These are phyloP conservation scores for Pythium brachiatum DNA, from an alignment of 352 stramenopile genomes.

Conservation along the genomic window DNA sequence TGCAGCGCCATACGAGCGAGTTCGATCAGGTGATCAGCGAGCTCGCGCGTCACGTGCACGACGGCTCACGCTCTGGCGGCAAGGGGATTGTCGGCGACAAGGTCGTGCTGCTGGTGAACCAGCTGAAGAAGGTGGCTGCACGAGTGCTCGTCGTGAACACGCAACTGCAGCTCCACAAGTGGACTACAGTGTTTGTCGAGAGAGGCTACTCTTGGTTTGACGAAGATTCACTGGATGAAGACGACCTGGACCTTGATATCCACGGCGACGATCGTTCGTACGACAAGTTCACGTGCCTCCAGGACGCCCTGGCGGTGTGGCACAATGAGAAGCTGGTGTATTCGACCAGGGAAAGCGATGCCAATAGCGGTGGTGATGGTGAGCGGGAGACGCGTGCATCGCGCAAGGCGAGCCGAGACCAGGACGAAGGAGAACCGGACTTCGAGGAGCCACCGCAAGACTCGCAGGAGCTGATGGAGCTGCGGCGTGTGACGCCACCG, in stretches of 20 bases:
- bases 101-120: slow-evolving; percentile 43
- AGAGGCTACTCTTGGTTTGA: slow-evolving; percentile 70
- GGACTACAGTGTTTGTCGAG: slow-evolving; percentile 61
- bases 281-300: slow-evolving; percentile 81
- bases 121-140: slow-evolving; percentile 49
- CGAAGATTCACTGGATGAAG: slow-evolving; percentile 31
- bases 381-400: not conserved
- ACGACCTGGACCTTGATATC: slow-evolving; percentile 17
- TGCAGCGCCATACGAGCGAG: slow-evolving; percentile 10
- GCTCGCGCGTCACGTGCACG: slow-evolving; percentile 18
- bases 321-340: slow-evolving; percentile 61
- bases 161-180: slow-evolving; percentile 76
- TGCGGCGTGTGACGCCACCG: slow-evolving; percentile 43
- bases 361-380: not conserved
- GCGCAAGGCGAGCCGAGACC: not conserved
- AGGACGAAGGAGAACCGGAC: slow-evolving; percentile 6
- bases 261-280: slow-evolving; percentile 50
- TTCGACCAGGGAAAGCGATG: slow-evolving; percentile 41
- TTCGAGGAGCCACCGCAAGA: not conserved
- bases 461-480: slow-evolving; percentile 22
- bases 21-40: slow-evolving; percentile 20
- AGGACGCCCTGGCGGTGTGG: slow-evolving; percentile 74
- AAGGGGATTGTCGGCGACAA: slow-evolving; percentile 14
- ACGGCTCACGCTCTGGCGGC: not conserved
- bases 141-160: slow-evolving; percentile 55